A percentile compares a stretch with the other conserved stretches of the same genome.
phyloP scores from a whole-genome alignment of 2,329 filamentous ascomycete genomes.

The Diaporthe sp. region DNA sequence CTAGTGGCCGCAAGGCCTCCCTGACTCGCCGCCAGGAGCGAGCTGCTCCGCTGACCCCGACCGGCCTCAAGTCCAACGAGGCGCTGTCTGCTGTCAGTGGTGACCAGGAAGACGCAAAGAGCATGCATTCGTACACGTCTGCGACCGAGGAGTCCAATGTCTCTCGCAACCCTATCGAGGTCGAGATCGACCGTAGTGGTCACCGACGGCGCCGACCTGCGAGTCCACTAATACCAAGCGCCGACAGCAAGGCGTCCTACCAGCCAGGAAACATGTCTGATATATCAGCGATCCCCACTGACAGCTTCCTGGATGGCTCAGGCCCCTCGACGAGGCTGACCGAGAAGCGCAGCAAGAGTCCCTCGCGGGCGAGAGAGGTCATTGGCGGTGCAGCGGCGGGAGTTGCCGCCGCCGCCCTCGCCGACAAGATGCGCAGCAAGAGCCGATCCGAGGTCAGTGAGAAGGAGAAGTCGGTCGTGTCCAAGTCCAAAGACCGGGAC shows the following conservation, averaged over 20 bases:
- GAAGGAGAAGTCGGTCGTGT: constrained; percentile 45
- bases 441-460: constrained; percentile 58
- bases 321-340: constrained; percentile 56
- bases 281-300: constrained; percentile 80
- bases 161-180: constrained; percentile 83
- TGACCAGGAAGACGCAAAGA: constrained; percentile 71
- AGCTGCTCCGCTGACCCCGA: constrained; percentile 61
- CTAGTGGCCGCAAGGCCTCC: constrained; percentile 73
- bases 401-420: constrained; percentile 54
- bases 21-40: constrained; percentile 61
- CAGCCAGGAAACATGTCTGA: constrained; percentile 80
- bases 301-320: constrained; percentile 73
- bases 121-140: constrained; percentile 81
- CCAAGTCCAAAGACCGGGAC: constrained; percentile 56
- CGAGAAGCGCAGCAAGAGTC: constrained; percentile 58
- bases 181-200: constrained; percentile 80
- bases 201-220: constrained; percentile 71
- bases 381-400: constrained; percentile 55
- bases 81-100: constrained; percentile 50
- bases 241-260: constrained; percentile 71
- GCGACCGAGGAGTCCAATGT: constrained; percentile 85
- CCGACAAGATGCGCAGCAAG: constrained; percentile 59
- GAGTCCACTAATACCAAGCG: constrained; percentile 75
- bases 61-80: constrained; percentile 55
- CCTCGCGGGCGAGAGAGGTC: constrained; percentile 55